A percentile compares a stretch with the other conserved stretches of the same genome.
Conservation (phyloP, 2,329 filamentous ascomycete species). For the Ploettnerulaceae sp. region DNA sequence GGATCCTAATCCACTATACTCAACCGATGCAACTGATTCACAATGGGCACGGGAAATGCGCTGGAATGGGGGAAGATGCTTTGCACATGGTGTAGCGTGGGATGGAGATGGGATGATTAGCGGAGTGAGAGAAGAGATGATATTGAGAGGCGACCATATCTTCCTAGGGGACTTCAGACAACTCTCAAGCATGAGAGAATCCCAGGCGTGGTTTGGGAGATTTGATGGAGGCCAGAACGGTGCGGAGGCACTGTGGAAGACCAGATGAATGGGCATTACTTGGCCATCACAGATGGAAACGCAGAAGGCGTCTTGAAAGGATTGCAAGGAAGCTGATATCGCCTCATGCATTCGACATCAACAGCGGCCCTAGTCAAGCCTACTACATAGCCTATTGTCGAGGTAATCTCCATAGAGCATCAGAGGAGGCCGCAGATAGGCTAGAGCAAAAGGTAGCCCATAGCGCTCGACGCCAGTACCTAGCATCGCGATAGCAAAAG, state of each 20-base stretch:
- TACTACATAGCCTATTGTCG: conserved; percentile 59
- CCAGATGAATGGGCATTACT: too few species aligned
- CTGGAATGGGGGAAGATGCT: too few species aligned
- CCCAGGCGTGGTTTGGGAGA: not conserved
- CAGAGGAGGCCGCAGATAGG: conserved; percentile 35
- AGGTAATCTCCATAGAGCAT: conserved; percentile 66
- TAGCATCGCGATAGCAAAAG: conserved; percentile 76
- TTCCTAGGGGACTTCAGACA: not conserved
- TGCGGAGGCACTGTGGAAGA: not conserved
- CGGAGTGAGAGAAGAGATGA: too few species aligned
- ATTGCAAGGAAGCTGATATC: conserved; percentile 19
- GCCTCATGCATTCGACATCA: conserved; percentile 32
- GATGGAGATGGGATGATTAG: too few species aligned
- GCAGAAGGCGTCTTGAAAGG: conserved; percentile 12
- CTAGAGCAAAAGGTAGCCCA: conserved; percentile 52
- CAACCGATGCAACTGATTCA: too few species aligned
- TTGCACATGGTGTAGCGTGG: too few species aligned
- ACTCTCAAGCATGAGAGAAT: not conserved
- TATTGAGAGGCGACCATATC: too few species aligned
- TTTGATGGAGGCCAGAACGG: not conserved
- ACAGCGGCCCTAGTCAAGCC: conserved; percentile 35
- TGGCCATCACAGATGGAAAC: not conserved
- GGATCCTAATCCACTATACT: not conserved
- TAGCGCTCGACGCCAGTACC: conserved; percentile 60
- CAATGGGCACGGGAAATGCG: too few species aligned